phyloP scores from a whole-genome alignment of 2,329 filamentous ascomycete genomes.

The Fusarium tricinctum region DNA sequence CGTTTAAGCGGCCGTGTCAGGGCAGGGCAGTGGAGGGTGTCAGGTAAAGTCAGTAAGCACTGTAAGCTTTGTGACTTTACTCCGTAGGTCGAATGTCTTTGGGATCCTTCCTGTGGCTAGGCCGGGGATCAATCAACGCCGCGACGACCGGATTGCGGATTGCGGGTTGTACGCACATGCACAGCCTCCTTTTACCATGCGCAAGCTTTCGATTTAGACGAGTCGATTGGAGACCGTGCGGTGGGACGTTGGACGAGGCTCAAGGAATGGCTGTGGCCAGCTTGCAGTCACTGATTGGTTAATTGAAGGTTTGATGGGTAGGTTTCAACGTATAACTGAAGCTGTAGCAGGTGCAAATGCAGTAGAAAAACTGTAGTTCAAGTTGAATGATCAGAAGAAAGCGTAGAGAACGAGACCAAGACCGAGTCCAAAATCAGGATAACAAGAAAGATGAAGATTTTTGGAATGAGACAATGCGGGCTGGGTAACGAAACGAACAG shows the following conservation, averaged over 20 bases:
- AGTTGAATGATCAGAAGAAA: background rate
- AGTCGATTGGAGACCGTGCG: constrained; percentile 40
- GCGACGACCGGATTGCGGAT: constrained; percentile 27
- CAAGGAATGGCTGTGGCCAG: constrained; percentile 47
- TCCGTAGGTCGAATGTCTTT: constrained; percentile 7
- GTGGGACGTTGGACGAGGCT: constrained; percentile 48
- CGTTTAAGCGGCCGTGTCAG: constrained; percentile 13
- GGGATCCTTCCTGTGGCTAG: constrained; percentile 32
- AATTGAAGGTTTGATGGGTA: constrained; percentile 9
- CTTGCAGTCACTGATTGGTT: constrained; percentile 48
- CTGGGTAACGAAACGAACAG: background rate
- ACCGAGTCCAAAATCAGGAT: background rate
- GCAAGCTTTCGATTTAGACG: constrained; percentile 38
- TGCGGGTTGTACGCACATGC: constrained; percentile 35
- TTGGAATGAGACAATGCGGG: constrained; percentile 18
- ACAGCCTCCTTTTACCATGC: constrained; percentile 43
- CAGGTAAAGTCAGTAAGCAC: constrained; percentile 33
- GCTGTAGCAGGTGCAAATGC: background rate
- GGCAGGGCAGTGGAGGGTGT: constrained; percentile 3
- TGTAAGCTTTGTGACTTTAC: constrained; percentile 19
- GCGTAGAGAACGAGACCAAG: background rate
- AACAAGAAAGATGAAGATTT: constrained; percentile 4
- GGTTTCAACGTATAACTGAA: constrained; percentile 20
- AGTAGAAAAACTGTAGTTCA: background rate
- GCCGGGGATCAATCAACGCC: constrained; percentile 24